Conservation (phyloP, 2,329 filamentous ascomycete species). For the Alternaria triticina region DNA sequence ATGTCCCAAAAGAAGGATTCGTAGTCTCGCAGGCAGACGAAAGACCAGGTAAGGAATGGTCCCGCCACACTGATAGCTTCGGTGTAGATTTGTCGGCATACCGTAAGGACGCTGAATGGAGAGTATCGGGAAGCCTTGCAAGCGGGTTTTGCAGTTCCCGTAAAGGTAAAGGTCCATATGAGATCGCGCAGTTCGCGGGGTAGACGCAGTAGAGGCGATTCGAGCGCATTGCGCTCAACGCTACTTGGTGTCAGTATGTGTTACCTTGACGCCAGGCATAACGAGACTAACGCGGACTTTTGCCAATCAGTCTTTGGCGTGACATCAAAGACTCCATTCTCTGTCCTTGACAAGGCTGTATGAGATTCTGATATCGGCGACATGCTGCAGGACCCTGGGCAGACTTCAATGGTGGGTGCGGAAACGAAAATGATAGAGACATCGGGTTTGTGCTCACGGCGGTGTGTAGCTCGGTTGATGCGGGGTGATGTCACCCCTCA, state of each 20-base stretch:
- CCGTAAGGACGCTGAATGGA: background rate
- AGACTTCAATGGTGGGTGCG: background rate
- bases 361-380: background rate
- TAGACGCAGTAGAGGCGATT: slow-evolving; percentile 1
- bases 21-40: background rate
- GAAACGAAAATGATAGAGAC: background rate
- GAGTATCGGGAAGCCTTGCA: background rate
- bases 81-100: background rate
- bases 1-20: background rate
- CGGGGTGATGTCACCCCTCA: background rate
- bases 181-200: slow-evolving; percentile 2
- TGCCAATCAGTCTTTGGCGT: background rate
- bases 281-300: background rate
- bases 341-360: background rate
- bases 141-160: background rate
- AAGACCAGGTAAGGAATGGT: background rate
- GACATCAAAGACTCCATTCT: background rate
- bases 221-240: background rate
- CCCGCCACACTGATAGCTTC: background rate
- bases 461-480: background rate
- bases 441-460: background rate
- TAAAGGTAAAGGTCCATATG: background rate
- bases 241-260: background rate
- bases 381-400: background rate
- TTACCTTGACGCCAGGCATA: background rate